These are phyloP conservation scores for Epicoccum nigrum DNA, from an alignment of 2,329 filamentous ascomycete genomes.

Conservation along the genomic window DNA sequence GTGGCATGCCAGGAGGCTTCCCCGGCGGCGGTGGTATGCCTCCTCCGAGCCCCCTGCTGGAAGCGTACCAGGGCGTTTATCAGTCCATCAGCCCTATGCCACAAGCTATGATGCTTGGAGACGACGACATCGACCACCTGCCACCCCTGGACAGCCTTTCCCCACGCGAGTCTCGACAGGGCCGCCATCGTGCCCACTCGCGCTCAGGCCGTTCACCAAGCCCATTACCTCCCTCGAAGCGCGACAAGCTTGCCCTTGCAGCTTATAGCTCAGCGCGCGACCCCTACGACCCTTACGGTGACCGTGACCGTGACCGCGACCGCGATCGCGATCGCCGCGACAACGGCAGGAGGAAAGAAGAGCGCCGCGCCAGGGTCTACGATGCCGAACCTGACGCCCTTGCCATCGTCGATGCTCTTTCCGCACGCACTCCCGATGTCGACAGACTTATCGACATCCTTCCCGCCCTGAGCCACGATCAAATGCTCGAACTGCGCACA, in stretches of 20 bases:
- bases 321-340: conserved; percentile 14
- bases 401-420: conserved; percentile 76
- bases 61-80: conserved; percentile 92
- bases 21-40: conserved; percentile 53
- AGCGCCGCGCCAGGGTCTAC: conserved; percentile 75
- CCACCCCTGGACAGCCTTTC: conserved; percentile 42
- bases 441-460: conserved; percentile 83
- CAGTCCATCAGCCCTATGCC: conserved; percentile 96
- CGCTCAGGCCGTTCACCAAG: conserved; percentile 42
- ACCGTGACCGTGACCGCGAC: conserved; percentile 15
- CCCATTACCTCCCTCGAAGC: conserved; percentile 30
- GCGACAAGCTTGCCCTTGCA: conserved; percentile 43
- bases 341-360: conserved; percentile 35
- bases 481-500: conserved; percentile 81
- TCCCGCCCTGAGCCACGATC: conserved; percentile 81
- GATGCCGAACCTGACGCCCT: conserved; percentile 81
- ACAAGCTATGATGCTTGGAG: conserved; percentile 69
- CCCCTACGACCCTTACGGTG: conserved; percentile 16
- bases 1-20: conserved; percentile 34
- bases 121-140: conserved; percentile 56
- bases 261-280: conserved; percentile 34
- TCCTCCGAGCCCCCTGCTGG: conserved; percentile 82
- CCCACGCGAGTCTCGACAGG: conserved; percentile 38
- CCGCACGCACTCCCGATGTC: conserved; percentile 64
- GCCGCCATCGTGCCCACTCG: conserved; percentile 39